Evolutionary conservation across 2,329 filamentous ascomycete genomes (phyloP).

Genomic region (Phaeophleospora eucalypticola): DNA sequence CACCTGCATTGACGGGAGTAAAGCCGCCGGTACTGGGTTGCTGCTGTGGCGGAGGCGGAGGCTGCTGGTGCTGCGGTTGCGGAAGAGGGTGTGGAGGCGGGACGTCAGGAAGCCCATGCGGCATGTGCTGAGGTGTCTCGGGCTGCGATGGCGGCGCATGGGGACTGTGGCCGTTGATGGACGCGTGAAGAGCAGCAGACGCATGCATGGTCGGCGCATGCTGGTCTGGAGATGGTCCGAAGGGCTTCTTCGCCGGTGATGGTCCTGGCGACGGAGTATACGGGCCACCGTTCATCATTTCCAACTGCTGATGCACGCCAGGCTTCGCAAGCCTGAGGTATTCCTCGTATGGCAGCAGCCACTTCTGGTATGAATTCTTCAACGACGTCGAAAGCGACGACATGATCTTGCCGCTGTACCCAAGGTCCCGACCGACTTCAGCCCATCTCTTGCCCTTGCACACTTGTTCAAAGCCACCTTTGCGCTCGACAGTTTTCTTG

Average conservation of each 20-base stretch:
- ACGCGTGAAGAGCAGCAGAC: slow-evolving; percentile 54
- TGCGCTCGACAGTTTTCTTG: slow-evolving; percentile 92
- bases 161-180: slow-evolving; percentile 40
- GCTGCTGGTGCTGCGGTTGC: slow-evolving; percentile 43
- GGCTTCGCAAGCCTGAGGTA: slow-evolving; percentile 88
- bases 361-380: slow-evolving; percentile 96
- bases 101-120: slow-evolving; percentile 13
- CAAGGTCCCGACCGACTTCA: slow-evolving; percentile 91
- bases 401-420: slow-evolving; percentile 99
- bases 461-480: slow-evolving; percentile 92
- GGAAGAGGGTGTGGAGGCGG: slow-evolving; percentile 49
- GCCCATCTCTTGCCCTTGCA: slow-evolving; percentile 99
- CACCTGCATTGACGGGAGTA: slow-evolving; percentile 64
- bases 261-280: slow-evolving; percentile 73
- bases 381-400: slow-evolving; percentile 94
- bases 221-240: slow-evolving; percentile 45
- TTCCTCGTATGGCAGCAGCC: slow-evolving; percentile 95
- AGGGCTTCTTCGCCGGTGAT: slow-evolving; percentile 62
- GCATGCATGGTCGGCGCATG: slow-evolving; percentile 65
- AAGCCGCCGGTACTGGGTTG: slow-evolving; percentile 63
- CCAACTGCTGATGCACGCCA: slow-evolving; percentile 91
- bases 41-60: slow-evolving; percentile 38
- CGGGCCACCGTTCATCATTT: slow-evolving; percentile 87
- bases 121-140: slow-evolving; percentile 10
- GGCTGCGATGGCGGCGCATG: slow-evolving; percentile 13